Percentiles rank a stretch among this genome's conserved stretches.
Conservation (phyloP, 2,329 filamentous ascomycete genomes). For the Aspergillus sp. region DNA sequence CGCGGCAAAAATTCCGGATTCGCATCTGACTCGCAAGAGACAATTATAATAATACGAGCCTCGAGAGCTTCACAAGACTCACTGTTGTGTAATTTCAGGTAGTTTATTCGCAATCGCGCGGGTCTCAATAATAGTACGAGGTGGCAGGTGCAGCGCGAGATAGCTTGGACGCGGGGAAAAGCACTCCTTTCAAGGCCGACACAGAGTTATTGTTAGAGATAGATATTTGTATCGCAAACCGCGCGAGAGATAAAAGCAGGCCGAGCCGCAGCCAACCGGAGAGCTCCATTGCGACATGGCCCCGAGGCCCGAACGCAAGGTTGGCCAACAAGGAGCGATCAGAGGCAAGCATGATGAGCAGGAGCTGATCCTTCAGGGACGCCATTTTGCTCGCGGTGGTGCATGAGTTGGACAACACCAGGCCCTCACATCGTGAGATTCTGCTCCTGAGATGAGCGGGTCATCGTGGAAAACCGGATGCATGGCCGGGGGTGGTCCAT, state of each 20-base stretch:
- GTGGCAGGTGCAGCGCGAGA: background rate
- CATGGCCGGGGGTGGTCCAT: background rate
- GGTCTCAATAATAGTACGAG: background rate
- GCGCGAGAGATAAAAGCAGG: conserved; percentile 13
- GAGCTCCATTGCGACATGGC: background rate
- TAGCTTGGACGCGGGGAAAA: background rate
- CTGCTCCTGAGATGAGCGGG: background rate
- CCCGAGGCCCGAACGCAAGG: conserved; percentile 3
- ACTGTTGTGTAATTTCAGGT: background rate
- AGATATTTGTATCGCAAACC: conserved; percentile 15
- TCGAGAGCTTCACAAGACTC: background rate
- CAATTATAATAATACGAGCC: no score
- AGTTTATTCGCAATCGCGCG: background rate
- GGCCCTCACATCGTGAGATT: background rate
- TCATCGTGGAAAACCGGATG: conserved; percentile 1
- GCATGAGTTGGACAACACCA: background rate
- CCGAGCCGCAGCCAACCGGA: conserved; percentile 2
- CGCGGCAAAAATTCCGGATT: background rate
- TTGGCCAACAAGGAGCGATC: conserved; percentile 7
- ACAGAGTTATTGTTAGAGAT: conserved; percentile 1
- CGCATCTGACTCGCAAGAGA: no score
- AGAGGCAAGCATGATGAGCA: conserved; percentile 4
- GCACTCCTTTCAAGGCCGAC: background rate
- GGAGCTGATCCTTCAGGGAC: background rate
- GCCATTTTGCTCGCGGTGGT: background rate